These are phyloP conservation scores for Picochlorum sp. DNA, from an alignment of 139 green algal species.

Conservation along the genomic window DNA sequence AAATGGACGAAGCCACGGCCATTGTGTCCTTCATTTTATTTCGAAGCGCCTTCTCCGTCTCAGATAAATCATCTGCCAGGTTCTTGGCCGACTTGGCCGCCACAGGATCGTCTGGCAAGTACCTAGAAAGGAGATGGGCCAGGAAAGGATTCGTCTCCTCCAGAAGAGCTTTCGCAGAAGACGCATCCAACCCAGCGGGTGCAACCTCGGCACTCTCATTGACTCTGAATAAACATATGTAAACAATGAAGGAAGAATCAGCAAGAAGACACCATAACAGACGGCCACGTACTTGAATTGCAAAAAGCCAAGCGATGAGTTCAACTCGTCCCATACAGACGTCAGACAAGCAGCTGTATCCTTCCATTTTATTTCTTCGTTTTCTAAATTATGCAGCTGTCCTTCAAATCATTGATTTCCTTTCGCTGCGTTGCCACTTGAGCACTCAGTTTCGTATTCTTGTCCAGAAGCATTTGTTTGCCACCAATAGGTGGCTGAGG, in stretches of 20 bases:
- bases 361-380: constrained; percentile 38
- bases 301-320: constrained; percentile 30
- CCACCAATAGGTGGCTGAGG: neutral
- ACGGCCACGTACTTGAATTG: constrained; percentile 16
- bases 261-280: neutral
- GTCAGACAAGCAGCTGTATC: constrained; percentile 62
- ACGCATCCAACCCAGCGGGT: neutral
- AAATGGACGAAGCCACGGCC: constrained; percentile 7
- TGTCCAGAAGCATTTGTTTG: constrained; percentile 34
- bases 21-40: constrained; percentile 25
- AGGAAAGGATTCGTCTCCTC: constrained; percentile 27
- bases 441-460: constrained; percentile 50
- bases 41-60: constrained; percentile 9
- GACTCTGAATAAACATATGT: neutral
- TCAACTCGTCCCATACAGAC: constrained; percentile 63
- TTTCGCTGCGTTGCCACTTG: constrained; percentile 52
- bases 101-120: neutral
- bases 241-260: neutral
- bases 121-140: constrained; percentile 18
- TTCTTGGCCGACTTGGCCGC: constrained; percentile 10
- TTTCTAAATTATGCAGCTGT: constrained; percentile 24
- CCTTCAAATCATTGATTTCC: constrained; percentile 39
- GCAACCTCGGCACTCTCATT: constrained; percentile 13
- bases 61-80: constrained; percentile 13
- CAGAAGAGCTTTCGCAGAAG: constrained; percentile 10